A percentile compares a stretch with the other conserved stretches of the same genome.
Conservation (phyloP, 177 flowering plant genomes). For the Tripterygium wilfordii region DNA sequence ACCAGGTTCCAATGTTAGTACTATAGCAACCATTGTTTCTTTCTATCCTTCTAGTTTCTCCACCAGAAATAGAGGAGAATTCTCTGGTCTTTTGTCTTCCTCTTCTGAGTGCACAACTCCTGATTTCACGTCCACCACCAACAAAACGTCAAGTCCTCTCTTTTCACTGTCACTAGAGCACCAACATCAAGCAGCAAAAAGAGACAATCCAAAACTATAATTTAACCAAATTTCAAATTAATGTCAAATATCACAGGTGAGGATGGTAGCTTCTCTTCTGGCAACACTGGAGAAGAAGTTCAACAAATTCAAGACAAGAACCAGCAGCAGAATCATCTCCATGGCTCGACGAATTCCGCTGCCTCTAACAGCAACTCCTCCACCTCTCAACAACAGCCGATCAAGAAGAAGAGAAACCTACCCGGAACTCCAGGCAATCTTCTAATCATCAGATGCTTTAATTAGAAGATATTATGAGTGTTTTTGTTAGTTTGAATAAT, state of each 20-base stretch:
- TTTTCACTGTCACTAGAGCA: conserved; percentile 4
- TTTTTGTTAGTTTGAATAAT: conserved; percentile 2
- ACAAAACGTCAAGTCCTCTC: conserved; percentile 13
- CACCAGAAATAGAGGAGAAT: conserved; percentile 37
- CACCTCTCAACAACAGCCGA: conserved; percentile 14
- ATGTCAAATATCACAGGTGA: conserved; percentile 70
- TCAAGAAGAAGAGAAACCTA: conserved; percentile 61
- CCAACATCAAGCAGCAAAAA: conserved; percentile 7
- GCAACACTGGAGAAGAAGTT: conserved; percentile 40
- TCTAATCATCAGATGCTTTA: background rate
- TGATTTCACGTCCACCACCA: conserved; percentile 28
- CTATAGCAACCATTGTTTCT: background rate
- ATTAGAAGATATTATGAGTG: background rate
- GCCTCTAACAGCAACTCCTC: conserved; percentile 36
- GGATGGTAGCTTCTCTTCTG: conserved; percentile 63
- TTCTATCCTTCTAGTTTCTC: too few relatives aligned
- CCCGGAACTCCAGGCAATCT: conserved; percentile 84
- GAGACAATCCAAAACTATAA: conserved; percentile 1
- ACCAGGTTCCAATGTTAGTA: conserved; percentile 15
- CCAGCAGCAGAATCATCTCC: conserved; percentile 16
- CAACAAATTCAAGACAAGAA: conserved; percentile 22
- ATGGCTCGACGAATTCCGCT: conserved; percentile 17
- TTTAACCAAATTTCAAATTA: background rate
- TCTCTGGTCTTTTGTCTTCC: conserved; percentile 46
- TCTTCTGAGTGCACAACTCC: conserved; percentile 26